Evolutionary conservation across 208 protist species (phyloP).

Genomic region (Naegleria gruberi): DNA sequence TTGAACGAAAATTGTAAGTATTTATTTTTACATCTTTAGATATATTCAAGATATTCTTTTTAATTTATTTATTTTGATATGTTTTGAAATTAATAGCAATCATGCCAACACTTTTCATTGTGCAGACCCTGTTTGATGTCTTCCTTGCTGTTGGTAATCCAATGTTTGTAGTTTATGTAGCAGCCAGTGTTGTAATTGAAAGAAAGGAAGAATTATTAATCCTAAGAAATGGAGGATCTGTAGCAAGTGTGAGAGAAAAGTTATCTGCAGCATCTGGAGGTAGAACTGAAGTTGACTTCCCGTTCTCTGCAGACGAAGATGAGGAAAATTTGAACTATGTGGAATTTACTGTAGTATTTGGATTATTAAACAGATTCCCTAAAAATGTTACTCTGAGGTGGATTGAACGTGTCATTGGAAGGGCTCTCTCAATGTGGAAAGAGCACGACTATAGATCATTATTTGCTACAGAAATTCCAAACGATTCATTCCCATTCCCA

Average conservation of each 20-base stretch:
- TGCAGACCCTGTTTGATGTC: background rate
- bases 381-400: background rate
- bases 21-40: background rate
- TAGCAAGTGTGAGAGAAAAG: background rate
- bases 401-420: background rate
- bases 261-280: background rate
- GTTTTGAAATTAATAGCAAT: background rate
- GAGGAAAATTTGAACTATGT: background rate
- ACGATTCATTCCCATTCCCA: background rate
- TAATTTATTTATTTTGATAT: background rate
- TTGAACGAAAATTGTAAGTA: background rate
- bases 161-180: background rate
- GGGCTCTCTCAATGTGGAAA: background rate
- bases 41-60: too few species aligned
- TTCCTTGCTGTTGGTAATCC: background rate
- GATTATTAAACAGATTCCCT: background rate
- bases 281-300: background rate
- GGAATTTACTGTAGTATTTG: conserved; percentile 4
- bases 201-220: background rate
- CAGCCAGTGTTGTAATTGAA: background rate
- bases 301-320: background rate
- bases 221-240: background rate
- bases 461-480: background rate
- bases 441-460: background rate
- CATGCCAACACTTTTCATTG: background rate